phyloP scores from a whole-genome alignment of 2,329 filamentous ascomycete species.

The Phialophora chinensis region DNA sequence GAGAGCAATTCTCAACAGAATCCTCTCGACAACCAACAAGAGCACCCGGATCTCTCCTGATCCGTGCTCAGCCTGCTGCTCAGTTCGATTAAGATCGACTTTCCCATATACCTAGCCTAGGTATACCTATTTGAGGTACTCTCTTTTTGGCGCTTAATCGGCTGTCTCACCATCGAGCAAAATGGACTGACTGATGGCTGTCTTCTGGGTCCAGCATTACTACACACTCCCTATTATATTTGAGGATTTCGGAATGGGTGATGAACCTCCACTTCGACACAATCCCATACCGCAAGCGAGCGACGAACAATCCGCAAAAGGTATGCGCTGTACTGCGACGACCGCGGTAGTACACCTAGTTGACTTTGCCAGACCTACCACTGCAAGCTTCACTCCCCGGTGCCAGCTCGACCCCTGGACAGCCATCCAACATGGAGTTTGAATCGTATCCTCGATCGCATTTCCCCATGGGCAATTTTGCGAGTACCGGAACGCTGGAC shows the following conservation, averaged over 20 bases:
- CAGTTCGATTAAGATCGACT: constrained; percentile 20
- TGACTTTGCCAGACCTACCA: constrained; percentile 21
- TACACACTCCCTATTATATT: constrained; percentile 42
- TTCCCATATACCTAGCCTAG: constrained; percentile 19
- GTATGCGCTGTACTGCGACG: constrained; percentile 5
- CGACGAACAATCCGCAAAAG: constrained; percentile 66
- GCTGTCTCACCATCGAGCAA: constrained; percentile 23
- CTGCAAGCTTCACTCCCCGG: constrained; percentile 20
- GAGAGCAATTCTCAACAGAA: constrained; percentile 16
- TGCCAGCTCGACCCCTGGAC: constrained; percentile 6
- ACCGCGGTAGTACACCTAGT: not conserved
- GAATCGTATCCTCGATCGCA: constrained; percentile 36
- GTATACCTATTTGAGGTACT: constrained; percentile 36
- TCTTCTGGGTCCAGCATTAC: constrained; percentile 43
- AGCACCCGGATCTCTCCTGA: constrained; percentile 30
- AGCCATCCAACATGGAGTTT: constrained; percentile 32
- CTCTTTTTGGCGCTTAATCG: constrained; percentile 23
- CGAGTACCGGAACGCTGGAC: constrained; percentile 33
- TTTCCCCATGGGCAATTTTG: constrained; percentile 28
- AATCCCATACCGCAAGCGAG: constrained; percentile 76
- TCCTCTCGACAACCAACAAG: constrained; percentile 24
- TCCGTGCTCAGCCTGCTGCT: constrained; percentile 35
- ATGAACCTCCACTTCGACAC: constrained; percentile 46
- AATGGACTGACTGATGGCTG: constrained; percentile 42
- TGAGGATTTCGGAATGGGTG: constrained; percentile 42